A percentile compares a stretch with the other conserved stretches of the same genome.
Conservation (phyloP, 768 basidiomycete species). For the Tulasnella sp. region DNA sequence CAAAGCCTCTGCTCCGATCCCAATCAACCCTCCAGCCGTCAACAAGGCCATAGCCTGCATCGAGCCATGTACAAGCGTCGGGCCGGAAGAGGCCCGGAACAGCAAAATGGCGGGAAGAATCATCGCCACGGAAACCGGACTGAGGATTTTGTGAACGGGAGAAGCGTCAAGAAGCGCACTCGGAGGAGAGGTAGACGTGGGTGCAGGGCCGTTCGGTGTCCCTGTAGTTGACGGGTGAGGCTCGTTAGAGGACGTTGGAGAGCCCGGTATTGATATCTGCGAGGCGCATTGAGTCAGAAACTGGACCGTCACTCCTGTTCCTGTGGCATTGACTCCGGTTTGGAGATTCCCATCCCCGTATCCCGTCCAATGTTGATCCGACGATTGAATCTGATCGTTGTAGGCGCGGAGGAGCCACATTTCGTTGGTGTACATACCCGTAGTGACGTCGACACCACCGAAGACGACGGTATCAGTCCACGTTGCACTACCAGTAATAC, state of each 20-base stretch:
- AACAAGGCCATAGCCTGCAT: slow-evolving; percentile 22
- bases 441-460: slow-evolving; percentile 52
- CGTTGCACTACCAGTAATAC: slow-evolving; percentile 19
- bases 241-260: too few relatives aligned
- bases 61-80: neutral
- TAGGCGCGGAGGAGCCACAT: slow-evolving; percentile 71
- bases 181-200: slow-evolving; percentile 17
- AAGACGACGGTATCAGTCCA: slow-evolving; percentile 62
- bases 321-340: slow-evolving; percentile 51
- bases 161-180: slow-evolving; percentile 32
- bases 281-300: slow-evolving; percentile 52
- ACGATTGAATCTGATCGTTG: slow-evolving; percentile 39
- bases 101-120: slow-evolving; percentile 34
- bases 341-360: slow-evolving; percentile 51
- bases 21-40: slow-evolving; percentile 31
- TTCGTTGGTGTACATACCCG: slow-evolving; percentile 56
- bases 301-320: slow-evolving; percentile 49
- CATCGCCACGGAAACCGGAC: slow-evolving; percentile 39
- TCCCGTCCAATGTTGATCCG: slow-evolving; percentile 36
- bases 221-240: neutral
- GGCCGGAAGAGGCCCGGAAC: slow-evolving; percentile 30
- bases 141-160: slow-evolving; percentile 34
- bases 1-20: slow-evolving; percentile 40
- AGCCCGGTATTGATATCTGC: slow-evolving; percentile 21
- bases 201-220: too few relatives aligned